These are phyloP conservation scores for Psilocybe cyanescens DNA, from an alignment of 768 basidiomycete species.

Conservation along the genomic window DNA sequence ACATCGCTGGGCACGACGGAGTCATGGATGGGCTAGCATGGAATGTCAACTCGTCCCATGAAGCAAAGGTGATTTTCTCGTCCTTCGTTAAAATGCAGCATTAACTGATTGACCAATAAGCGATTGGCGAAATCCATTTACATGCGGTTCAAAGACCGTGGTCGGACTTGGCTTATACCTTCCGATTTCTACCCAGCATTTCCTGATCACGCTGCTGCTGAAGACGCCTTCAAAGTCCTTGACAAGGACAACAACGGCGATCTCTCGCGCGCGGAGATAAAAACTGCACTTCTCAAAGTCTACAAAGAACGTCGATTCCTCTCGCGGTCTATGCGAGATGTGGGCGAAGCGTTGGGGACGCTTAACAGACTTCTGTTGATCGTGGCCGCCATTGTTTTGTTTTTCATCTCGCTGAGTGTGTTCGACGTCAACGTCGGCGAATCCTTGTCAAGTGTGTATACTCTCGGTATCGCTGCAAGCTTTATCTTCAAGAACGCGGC, in stretches of 20 bases:
- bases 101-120: slow-evolving; percentile 31
- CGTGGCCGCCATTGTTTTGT: slow-evolving; percentile 64
- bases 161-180: slow-evolving; percentile 65
- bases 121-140: slow-evolving; percentile 72
- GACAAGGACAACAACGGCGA: slow-evolving; percentile 81
- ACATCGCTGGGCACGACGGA: slow-evolving; percentile 56
- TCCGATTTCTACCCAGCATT: slow-evolving; percentile 76
- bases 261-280: slow-evolving; percentile 76
- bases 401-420: slow-evolving; percentile 75
- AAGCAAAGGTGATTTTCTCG: slow-evolving; percentile 60
- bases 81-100: not conserved
- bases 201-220: slow-evolving; percentile 53
- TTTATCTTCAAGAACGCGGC: slow-evolving; percentile 83
- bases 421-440: slow-evolving; percentile 70
- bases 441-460: slow-evolving; percentile 73
- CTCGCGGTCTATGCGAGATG: slow-evolving; percentile 78
- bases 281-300: slow-evolving; percentile 64
- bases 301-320: slow-evolving; percentile 83
- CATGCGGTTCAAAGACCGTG: slow-evolving; percentile 57
- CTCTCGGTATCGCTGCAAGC: slow-evolving; percentile 72
- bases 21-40: slow-evolving; percentile 47
- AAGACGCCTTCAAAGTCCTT: slow-evolving; percentile 74
- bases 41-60: slow-evolving; percentile 58
- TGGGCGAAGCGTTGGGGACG: slow-evolving; percentile 65
- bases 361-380: slow-evolving; percentile 67